Conservation (phyloP, 2,329 filamentous ascomycete species). For the Sclerotinia spermophila region DNA sequence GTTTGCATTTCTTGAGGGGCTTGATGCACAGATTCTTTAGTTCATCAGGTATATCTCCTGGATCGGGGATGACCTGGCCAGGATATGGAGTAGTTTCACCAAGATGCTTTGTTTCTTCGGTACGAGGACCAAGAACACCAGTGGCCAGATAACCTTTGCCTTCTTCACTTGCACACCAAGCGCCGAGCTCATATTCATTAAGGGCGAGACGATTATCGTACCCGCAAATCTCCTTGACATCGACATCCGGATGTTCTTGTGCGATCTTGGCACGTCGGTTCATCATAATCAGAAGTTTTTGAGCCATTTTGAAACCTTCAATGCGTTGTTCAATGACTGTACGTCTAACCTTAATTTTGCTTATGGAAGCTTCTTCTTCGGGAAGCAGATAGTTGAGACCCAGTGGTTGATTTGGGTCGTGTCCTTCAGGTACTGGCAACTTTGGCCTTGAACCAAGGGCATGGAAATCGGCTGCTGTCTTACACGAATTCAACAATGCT, state of each 20-base stretch:
- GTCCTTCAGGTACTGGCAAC: slow-evolving; percentile 28
- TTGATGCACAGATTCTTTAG: slow-evolving; percentile 33
- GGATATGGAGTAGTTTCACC: slow-evolving; percentile 23
- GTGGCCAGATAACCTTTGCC: slow-evolving; percentile 29
- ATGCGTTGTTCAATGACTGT: slow-evolving; percentile 24
- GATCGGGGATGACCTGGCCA: slow-evolving; percentile 21
- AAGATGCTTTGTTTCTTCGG: slow-evolving; percentile 28
- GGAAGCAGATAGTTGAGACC: slow-evolving; percentile 32
- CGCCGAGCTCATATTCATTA: slow-evolving; percentile 32
- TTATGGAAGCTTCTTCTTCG: slow-evolving; percentile 30
- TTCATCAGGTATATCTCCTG: slow-evolving; percentile 21
- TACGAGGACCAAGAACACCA: slow-evolving; percentile 33
- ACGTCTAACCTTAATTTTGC: slow-evolving; percentile 26
- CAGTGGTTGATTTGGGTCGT: slow-evolving; percentile 31
- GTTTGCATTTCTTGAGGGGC: slow-evolving; percentile 29
- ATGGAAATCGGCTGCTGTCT: slow-evolving; percentile 27
- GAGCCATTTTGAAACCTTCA: slow-evolving; percentile 24
- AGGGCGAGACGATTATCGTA: slow-evolving; percentile 35
- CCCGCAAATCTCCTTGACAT: slow-evolving; percentile 32
- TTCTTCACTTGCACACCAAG: slow-evolving; percentile 30
- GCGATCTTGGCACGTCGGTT: slow-evolving; percentile 29
- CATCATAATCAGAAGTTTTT: slow-evolving; percentile 31
- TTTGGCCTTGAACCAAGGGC: slow-evolving; percentile 33
- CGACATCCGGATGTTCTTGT: slow-evolving; percentile 24
- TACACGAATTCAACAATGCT: slow-evolving; percentile 25